Conservation (phyloP, 352 stramenopile species). For the Pythium sukuiense region DNA sequence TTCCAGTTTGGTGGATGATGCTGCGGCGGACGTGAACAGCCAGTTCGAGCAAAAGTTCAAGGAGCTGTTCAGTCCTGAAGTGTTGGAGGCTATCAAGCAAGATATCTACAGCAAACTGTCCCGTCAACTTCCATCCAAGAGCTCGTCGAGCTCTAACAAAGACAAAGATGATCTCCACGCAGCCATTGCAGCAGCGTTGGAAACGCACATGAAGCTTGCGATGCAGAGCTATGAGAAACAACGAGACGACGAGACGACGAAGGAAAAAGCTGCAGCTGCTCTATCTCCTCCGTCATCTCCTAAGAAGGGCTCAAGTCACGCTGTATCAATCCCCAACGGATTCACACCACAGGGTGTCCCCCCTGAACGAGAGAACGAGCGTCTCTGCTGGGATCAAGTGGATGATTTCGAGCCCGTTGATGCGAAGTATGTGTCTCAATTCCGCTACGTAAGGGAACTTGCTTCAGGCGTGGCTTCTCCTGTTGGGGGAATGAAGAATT, state of each 20-base stretch:
- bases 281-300: conserved; percentile 2
- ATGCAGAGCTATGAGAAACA: conserved; percentile 32
- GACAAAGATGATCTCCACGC: conserved; percentile 42
- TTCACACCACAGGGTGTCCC: background rate
- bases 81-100: conserved; percentile 62
- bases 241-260: conserved; percentile 15
- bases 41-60: conserved; percentile 46
- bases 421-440: conserved; percentile 46
- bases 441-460: conserved; percentile 38
- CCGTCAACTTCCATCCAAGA: conserved; percentile 30
- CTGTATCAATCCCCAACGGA: background rate
- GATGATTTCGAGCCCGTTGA: conserved; percentile 48
- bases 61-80: conserved; percentile 45
- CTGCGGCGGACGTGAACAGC: conserved; percentile 19
- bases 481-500: conserved; percentile 15
- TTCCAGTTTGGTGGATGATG: conserved; percentile 19
- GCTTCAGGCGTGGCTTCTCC: conserved; percentile 18
- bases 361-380: conserved; percentile 25
- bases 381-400: conserved; percentile 41
- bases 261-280: conserved; percentile 9
- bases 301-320: conserved; percentile 4
- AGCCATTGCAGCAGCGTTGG: conserved; percentile 46
- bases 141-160: conserved; percentile 6
- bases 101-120: conserved; percentile 61
- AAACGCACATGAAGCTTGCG: conserved; percentile 49